Evolutionary conservation across 192 early-diverging fungal genomes (phyloP).

Genomic region (Backusella psychrophila): DNA sequence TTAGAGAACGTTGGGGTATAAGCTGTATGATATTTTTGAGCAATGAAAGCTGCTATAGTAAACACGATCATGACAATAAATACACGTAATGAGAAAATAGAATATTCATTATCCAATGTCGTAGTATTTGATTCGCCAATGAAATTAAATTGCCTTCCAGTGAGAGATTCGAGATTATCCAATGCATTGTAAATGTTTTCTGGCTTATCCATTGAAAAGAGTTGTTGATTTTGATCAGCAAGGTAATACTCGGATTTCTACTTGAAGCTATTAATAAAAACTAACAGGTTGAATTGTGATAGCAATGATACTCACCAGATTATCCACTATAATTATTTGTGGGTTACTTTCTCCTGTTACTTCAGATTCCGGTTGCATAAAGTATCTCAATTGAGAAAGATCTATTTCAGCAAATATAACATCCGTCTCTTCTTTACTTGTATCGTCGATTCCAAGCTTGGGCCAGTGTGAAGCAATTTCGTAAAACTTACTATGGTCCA

Average conservation of each 20-base stretch:
- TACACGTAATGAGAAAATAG: not conserved
- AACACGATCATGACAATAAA: not conserved
- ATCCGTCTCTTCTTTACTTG: not conserved
- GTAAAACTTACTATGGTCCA: not conserved
- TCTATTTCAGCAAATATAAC: constrained; percentile 67
- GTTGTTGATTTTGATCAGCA: not conserved
- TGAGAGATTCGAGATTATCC: not conserved
- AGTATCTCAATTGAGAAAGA: constrained; percentile 55
- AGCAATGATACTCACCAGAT: not conserved
- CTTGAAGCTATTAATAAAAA: not conserved
- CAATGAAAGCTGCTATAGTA: not conserved
- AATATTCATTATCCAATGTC: not conserved
- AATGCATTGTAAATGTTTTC: not conserved
- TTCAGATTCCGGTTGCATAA: constrained; percentile 52
- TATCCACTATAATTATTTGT: constrained; percentile 21
- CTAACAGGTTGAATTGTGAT: not conserved
- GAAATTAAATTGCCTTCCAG: not conserved
- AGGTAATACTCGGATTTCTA: constrained; percentile 5
- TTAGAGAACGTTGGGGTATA: not conserved
- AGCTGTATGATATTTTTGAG: not conserved
- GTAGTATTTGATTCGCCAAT: not conserved
- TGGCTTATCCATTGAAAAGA: not conserved
- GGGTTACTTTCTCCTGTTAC: not conserved
- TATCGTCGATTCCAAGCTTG: not conserved
- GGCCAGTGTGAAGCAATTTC: constrained; percentile 1